Percentiles rank a stretch among this genome's conserved stretches.
These are phyloP conservation scores for Centella asiatica DNA, from an alignment of 129 eudicot genomes.

Conservation along the genomic window DNA sequence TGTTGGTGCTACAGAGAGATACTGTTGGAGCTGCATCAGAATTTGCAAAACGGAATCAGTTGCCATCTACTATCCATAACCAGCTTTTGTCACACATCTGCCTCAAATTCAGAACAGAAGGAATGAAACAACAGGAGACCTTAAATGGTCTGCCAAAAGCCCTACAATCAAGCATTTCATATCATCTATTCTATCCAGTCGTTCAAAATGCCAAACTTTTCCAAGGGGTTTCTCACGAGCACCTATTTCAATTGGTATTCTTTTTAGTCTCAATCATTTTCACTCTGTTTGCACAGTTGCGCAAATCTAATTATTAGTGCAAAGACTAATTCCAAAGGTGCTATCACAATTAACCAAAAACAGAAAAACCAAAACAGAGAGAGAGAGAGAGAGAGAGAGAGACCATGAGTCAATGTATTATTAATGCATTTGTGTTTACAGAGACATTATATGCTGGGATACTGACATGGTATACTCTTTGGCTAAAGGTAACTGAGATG, in stretches of 20 bases:
- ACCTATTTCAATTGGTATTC: constrained; percentile 85
- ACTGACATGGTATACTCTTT: constrained; percentile 2
- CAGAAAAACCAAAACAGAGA: neutral
- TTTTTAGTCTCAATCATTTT: constrained; percentile 2
- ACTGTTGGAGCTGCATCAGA: constrained; percentile 62
- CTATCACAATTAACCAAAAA: no score
- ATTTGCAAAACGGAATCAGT: constrained; percentile 61
- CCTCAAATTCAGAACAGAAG: constrained; percentile 74
- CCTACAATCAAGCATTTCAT: constrained; percentile 74
- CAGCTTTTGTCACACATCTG: constrained; percentile 78
- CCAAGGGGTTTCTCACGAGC: constrained; percentile 68
- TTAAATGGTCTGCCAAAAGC: constrained; percentile 77
- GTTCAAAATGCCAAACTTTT: constrained; percentile 73
- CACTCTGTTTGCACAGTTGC: no score
- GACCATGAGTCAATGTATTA: no score
- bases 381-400: no score
- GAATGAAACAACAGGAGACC: constrained; percentile 70
- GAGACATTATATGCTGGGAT: neutral
- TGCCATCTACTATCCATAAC: constrained; percentile 58
- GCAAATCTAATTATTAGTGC: no score
- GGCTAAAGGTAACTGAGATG: constrained; percentile 76
- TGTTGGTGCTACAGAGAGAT: constrained; percentile 57
- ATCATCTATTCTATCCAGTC: constrained; percentile 58
- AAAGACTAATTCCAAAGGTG: no score
- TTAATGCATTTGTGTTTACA: neutral